These are phyloP conservation scores for Mortierella sp. DNA, from an alignment of 371 early-diverging fungal genomes.

Conservation along the genomic window DNA sequence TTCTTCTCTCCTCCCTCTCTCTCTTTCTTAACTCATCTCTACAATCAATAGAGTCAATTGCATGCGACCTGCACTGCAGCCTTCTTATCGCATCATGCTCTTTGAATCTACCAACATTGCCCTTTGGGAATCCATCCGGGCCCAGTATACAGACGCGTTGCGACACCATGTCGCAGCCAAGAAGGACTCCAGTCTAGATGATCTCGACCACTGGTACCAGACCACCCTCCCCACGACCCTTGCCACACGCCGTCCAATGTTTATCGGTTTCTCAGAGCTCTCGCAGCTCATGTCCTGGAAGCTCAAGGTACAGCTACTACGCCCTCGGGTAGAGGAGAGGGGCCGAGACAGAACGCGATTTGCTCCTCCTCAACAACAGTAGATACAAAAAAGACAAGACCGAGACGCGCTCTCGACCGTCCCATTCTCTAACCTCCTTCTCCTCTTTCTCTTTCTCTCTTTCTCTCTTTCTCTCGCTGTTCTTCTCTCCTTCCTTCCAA, in stretches of 20 bases:
- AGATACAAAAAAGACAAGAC: no score
- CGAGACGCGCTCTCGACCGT: background rate
- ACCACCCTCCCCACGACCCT: conserved; percentile 20
- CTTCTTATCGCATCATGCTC: conserved; percentile 7
- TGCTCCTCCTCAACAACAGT: no score
- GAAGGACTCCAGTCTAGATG: conserved; percentile 30
- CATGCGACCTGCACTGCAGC: no score
- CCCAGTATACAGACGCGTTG: conserved; percentile 30
- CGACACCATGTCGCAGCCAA: conserved; percentile 30
- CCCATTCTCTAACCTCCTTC: background rate
- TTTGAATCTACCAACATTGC: conserved; percentile 26
- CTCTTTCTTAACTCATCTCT: no score
- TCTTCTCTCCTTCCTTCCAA: no score
- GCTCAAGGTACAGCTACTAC: conserved; percentile 26
- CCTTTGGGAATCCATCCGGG: conserved; percentile 29
- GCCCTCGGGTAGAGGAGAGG: no score
- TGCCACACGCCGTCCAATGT: conserved; percentile 14
- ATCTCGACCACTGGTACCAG: conserved; percentile 52
- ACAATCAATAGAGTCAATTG: no score
- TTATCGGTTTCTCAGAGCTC: conserved; percentile 32
- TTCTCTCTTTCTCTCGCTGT: background rate
- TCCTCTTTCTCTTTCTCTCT: background rate
- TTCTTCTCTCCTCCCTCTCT: background rate
- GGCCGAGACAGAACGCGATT: no score
- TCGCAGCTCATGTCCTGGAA: conserved; percentile 48